Evolutionary conservation across 1,284 basidiomycete species (phyloP), one percentile per base, ranked within the genome.

Genomic region (Athelia sp.): DNA sequence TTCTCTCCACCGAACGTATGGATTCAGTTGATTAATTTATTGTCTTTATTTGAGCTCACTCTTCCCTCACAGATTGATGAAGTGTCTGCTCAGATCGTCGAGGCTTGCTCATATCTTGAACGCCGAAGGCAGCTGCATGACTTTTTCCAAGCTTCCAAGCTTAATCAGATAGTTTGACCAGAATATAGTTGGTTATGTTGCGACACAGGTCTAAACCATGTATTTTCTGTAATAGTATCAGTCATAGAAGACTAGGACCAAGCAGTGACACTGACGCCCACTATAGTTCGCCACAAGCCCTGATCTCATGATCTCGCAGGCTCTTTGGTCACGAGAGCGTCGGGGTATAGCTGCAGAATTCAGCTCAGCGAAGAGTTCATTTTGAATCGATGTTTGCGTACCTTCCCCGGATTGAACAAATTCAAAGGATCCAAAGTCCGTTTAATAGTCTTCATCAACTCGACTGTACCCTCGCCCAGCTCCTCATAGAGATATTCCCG

Each of bases 391-490:
- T 15, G 31, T 18, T 26, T 18, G 49, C 69, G 23, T 40, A 84
- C 85, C 78, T 93, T 93, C 47, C 90, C 91, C 8, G 92, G 92
- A 62, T 94, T 94, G 62, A 94, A 84, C 48, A 95, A 65, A 34
- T 81, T 77, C 31, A 83, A 63, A 0, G 92, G 92, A 60, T 94
- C 92, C 13, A 94, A 70, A 0, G 81, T 74, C 50, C 70, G 71
- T 68, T 94, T 95, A 56, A 95, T 78, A 4, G 78, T 79, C 71
- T 86, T 85, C 93, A 96, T 95, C 21, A 95, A 66, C 50, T 81
- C 77, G 13, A 94, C 87, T 0, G 93, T 96, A 0, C 87, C 90
- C 35, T 74, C 71, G 0, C 93, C 92, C 0, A 96, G 76, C 62
- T 95, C 93, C 50, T 82, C 76, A 32, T 81, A 73, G 26, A 95